A percentile compares a stretch with the other conserved stretches of the same genome.
These are phyloP conservation scores for Fusarium sp. DNA, from an alignment of 2,329 filamentous ascomycete genomes.

Conservation along the genomic window DNA sequence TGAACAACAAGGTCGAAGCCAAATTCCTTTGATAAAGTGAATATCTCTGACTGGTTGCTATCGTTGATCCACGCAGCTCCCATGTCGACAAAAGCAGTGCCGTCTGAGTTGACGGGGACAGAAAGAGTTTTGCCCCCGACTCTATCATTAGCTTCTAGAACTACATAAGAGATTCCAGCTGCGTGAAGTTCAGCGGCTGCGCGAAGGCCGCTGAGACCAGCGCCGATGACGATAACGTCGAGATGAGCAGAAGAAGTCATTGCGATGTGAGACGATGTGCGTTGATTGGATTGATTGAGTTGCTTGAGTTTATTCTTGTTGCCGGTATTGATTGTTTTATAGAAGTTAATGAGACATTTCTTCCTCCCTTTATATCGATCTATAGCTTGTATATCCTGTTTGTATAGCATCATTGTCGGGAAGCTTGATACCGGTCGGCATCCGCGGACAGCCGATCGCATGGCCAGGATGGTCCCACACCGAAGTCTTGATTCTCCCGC, in stretches of 20 bases:
- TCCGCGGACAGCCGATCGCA: too few species aligned
- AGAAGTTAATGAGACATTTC: too few species aligned
- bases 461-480: too few species aligned
- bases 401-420: too few species aligned
- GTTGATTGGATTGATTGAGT: too few species aligned
- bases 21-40: constrained; percentile 11
- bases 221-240: not conserved
- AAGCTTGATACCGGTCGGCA: too few species aligned
- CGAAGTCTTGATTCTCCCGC: too few species aligned
- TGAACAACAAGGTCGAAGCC: constrained; percentile 15
- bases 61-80: constrained; percentile 40
- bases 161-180: constrained; percentile 55
- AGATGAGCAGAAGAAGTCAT: not conserved
- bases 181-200: constrained; percentile 52
- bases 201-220: constrained; percentile 53
- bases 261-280: not conserved
- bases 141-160: constrained; percentile 63
- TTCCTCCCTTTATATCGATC: too few species aligned
- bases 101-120: accelerated
- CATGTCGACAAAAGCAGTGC: constrained; percentile 3
- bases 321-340: too few species aligned
- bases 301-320: too few species aligned
- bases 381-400: too few species aligned
- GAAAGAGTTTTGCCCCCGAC: constrained; percentile 61
- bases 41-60: constrained; percentile 26